Percentiles rank a stretch among this genome's conserved stretches.
Evolutionary conservation across 176 grass and related monocot genomes (phyloP).

Genomic region (Cocos nucifera): DNA sequence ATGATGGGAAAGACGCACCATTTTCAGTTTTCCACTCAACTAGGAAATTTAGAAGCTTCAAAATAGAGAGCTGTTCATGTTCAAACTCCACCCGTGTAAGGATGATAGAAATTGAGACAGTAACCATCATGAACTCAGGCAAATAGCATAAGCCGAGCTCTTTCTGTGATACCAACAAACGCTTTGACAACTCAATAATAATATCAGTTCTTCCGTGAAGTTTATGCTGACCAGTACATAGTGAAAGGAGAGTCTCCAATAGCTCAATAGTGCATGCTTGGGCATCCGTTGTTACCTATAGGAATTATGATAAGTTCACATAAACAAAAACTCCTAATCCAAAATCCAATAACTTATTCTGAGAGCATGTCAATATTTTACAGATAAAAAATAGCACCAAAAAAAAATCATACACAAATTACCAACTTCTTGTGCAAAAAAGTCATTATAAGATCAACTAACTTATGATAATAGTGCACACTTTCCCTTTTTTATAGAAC

Average conservation of each 20-base stretch:
- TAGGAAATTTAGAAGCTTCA: constrained; percentile 70
- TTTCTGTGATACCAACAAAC: constrained; percentile 59
- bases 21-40: constrained; percentile 74
- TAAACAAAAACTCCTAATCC: not conserved
- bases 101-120: constrained; percentile 53
- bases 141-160: constrained; percentile 50
- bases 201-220: constrained; percentile 37
- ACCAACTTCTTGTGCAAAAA: no score
- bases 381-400: no score
- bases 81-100: constrained; percentile 70
- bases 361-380: no score
- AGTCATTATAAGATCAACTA: no score
- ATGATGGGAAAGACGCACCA: constrained; percentile 23
- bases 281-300: constrained; percentile 38
- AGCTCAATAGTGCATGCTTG: constrained; percentile 40
- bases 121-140: constrained; percentile 41
- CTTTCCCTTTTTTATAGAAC: no score
- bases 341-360: no score
- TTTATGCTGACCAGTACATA: constrained; percentile 44
- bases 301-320: constrained; percentile 19
- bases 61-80: constrained; percentile 64
- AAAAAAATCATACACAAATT: no score
- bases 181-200: constrained; percentile 55
- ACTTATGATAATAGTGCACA: no score
- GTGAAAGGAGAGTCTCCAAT: constrained; percentile 53